Base-by-base conservation (phyloP, 352 stramenopile genomes). In the Hyaloperonospora brassicae region DNA sequence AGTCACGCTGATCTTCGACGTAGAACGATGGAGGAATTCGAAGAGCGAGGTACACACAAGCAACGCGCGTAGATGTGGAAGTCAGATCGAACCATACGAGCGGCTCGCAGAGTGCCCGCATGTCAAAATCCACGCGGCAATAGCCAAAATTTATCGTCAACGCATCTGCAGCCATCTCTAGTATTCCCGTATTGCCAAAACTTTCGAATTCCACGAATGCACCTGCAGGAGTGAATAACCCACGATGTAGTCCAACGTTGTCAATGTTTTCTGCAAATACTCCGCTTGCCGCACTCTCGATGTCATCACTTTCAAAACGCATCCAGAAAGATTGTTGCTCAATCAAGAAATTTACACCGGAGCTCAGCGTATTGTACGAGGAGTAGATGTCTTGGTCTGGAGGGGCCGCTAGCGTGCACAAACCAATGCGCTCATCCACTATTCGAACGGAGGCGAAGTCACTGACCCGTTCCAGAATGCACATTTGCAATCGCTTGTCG, bases 61-160 rank as follows among this genome's bases (percentile, higher is more conserved):
- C 51, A 53, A 55, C 52, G 14, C 39, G 50, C 10, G 24, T 24
- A 21, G 13, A 31, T 0, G 62, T 36, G 47, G 39, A 55, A 34
- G 58, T 62, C 43, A 69, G 58, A 66, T 80, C 73, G 51, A 84
- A 65, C 61, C 74, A 81, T 40, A 79, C 74, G 9, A 39, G 23
- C 21, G 64, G 55, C 13, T 80, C 69, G 23, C 57, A 66, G 22
- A 84, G 46, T 43, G 72, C 63, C 36, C 70, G 67, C 39, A 82
- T 50, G 57, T 84, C 74, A 45, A 84, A 73, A 12, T 73, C 61
- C 11, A 81, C 39, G 11, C 47, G 43, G 1, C 43, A 50, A 13
- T 62, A 58, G 2, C 46, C 48, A 40, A 63, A 62, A 50, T 60
- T 52, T 25, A 30, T 40, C 17, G 55, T 55, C 4, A 73, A 52